Evolutionary conservation across 805 yeast genomes (phyloP).

Genomic region (Candida pseudoglaebosa): DNA sequence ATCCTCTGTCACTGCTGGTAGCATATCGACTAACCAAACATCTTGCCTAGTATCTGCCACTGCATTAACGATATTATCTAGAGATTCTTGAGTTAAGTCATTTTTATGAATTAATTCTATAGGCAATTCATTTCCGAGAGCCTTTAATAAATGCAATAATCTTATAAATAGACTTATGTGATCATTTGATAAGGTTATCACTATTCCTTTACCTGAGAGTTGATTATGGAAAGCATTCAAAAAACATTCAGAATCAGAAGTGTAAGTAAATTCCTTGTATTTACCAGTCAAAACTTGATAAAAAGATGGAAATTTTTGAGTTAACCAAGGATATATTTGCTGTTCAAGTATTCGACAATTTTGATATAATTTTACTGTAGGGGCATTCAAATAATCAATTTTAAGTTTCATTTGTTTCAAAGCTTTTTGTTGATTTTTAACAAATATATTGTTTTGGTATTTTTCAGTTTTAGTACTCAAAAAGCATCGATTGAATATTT

Average conservation of each 20-base stretch:
- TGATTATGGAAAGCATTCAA: conserved; percentile 9
- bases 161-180: conserved; percentile 20
- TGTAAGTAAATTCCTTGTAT: conserved; percentile 1
- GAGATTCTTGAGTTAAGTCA: conserved; percentile 22
- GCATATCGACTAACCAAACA: conserved; percentile 28
- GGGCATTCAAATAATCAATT: too few species aligned
- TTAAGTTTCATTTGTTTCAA: conserved; percentile 7
- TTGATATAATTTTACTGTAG: conserved; percentile 3
- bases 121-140: conserved; percentile 26
- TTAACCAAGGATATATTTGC: conserved; percentile 22
- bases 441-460: conserved; percentile 3
- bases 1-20: conserved; percentile 15
- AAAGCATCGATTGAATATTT: conserved; percentile 22
- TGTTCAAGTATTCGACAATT: conserved; percentile 11
- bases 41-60: conserved; percentile 22
- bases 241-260: neutral
- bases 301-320: conserved; percentile 17
- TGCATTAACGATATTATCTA: conserved; percentile 7
- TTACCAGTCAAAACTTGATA: conserved; percentile 6
- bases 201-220: conserved; percentile 32
- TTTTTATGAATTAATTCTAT: conserved; percentile 25
- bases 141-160: conserved; percentile 25
- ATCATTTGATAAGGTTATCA: conserved; percentile 24
- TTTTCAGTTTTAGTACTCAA: conserved; percentile 7
- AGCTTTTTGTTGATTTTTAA: conserved; percentile 6